Evolutionary conservation across 257 asterid genomes (phyloP).

Genomic region (Euphrasia confusa): DNA sequence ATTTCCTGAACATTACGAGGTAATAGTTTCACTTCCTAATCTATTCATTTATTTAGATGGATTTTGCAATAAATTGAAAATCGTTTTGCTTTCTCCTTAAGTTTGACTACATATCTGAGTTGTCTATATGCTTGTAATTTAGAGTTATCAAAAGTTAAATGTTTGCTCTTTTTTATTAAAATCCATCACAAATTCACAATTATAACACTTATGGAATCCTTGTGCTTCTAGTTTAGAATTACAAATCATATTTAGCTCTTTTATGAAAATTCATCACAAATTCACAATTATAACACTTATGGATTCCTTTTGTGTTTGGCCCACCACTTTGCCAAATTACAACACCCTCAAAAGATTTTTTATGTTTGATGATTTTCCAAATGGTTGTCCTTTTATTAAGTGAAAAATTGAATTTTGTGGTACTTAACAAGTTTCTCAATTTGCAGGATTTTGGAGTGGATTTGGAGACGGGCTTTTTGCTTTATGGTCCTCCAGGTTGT

Average conservation of each 20-base stretch:
- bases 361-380: too few relatives aligned
- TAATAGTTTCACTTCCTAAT: slow-evolving; percentile 23
- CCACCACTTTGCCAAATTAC: neutral
- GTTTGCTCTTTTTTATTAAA: slow-evolving; percentile 13
- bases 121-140: neutral
- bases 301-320: neutral
- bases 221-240: neutral
- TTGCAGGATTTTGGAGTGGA: slow-evolving; percentile 63
- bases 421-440: slow-evolving; percentile 11
- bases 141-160: neutral
- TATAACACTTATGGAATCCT: neutral
- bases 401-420: neutral
- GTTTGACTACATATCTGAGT: slow-evolving; percentile 1
- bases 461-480: slow-evolving; percentile 76
- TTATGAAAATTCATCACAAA: neutral
- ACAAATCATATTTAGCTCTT: slow-evolving; percentile 9
- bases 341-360: slow-evolving; percentile 8
- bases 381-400: too few relatives aligned
- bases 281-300: neutral
- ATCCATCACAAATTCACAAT: neutral
- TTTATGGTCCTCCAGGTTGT: slow-evolving; percentile 97
- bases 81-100: neutral
- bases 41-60: slow-evolving; percentile 10
- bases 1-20: slow-evolving; percentile 73
- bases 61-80: slow-evolving; percentile 4